Conservation (phyloP, 768 basidiomycete genomes). For the Termitomyces heimii region DNA sequence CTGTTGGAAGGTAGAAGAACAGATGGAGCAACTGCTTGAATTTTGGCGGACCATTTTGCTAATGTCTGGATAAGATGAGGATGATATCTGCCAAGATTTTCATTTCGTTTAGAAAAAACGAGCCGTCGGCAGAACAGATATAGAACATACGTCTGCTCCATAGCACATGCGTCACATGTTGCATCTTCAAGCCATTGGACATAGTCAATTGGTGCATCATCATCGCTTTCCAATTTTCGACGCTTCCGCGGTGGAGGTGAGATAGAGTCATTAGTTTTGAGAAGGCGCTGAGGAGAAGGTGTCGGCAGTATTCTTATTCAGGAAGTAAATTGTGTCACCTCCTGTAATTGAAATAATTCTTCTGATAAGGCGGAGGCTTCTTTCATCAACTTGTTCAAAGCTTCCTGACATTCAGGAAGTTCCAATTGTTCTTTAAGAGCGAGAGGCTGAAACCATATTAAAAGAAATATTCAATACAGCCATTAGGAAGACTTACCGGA, state of each 20-base stretch:
- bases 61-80: slow-evolving; percentile 72
- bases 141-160: slow-evolving; percentile 51
- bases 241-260: slow-evolving; percentile 53
- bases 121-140: background rate
- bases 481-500: slow-evolving; percentile 32
- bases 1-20: slow-evolving; percentile 64
- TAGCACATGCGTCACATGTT: slow-evolving; percentile 29
- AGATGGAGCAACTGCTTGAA: slow-evolving; percentile 85
- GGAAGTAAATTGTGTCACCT: slow-evolving; percentile 33
- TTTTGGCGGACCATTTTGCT: slow-evolving; percentile 93
- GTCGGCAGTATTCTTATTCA: background rate
- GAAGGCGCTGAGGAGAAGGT: slow-evolving; percentile 29
- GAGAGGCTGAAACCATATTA: slow-evolving; percentile 20
- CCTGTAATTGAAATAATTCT: slow-evolving; percentile 63
- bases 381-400: slow-evolving; percentile 47
- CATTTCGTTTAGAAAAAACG: background rate
- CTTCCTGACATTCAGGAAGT: slow-evolving; percentile 33
- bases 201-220: slow-evolving; percentile 22
- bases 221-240: slow-evolving; percentile 32
- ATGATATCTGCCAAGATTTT: slow-evolving; percentile 40
- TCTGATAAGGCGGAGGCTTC: slow-evolving; percentile 59
- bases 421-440: slow-evolving; percentile 31
- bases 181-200: slow-evolving; percentile 35
- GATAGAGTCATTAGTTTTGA: slow-evolving; percentile 41
- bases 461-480: background rate